These are phyloP conservation scores for Solanum sitiens DNA, from an alignment of 257 asterid genomes.

Conservation along the genomic window DNA sequence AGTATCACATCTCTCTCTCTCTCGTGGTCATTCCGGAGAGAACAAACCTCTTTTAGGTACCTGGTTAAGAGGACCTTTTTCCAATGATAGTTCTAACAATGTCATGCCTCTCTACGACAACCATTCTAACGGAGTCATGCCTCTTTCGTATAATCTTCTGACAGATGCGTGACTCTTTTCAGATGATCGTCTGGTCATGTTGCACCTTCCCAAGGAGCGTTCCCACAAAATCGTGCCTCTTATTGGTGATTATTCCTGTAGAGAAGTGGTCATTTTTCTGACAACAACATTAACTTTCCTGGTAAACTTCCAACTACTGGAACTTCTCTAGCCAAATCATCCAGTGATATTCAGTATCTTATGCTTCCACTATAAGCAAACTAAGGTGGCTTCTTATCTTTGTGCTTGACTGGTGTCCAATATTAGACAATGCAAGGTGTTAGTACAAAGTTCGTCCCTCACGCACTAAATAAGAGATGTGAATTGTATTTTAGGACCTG, in stretches of 20 bases:
- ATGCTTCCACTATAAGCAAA: not conserved
- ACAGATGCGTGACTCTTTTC: not conserved
- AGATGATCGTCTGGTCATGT: not conserved
- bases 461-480: not conserved
- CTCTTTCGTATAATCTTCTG: not conserved
- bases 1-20: not conserved
- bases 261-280: not conserved
- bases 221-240: not conserved
- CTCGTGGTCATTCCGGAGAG: not conserved
- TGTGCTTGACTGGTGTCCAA: not conserved
- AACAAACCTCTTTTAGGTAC: not conserved
- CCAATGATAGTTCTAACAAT: not conserved
- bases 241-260: not conserved
- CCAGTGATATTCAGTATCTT: not conserved
- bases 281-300: not conserved
- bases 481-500: slow-evolving; percentile 23
- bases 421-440: not conserved
- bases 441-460: not conserved
- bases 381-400: not conserved
- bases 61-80: not conserved
- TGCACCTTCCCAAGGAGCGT: not conserved
- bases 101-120: not conserved
- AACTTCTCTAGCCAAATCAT: not conserved
- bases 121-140: not conserved
- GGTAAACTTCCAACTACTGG: not conserved